Percentiles rank a stretch among this genome's conserved stretches.
Evolutionary conservation across 345 rosid species (phyloP).

Genomic region (Cardamine occulta): DNA sequence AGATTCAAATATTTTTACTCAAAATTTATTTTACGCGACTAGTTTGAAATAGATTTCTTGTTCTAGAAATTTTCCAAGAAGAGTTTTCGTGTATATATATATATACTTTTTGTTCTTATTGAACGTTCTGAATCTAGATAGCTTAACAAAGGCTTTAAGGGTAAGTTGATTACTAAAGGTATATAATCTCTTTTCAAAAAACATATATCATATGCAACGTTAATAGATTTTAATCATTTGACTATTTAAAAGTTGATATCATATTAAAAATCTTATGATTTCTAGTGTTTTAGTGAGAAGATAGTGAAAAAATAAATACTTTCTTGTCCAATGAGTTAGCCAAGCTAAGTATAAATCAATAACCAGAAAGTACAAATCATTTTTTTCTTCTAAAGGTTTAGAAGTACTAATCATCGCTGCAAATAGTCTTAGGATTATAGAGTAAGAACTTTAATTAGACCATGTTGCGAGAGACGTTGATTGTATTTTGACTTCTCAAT

Average conservation of each 20-base stretch:
- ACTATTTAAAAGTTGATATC: background rate
- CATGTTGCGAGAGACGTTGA: too few relatives aligned
- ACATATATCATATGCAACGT: background rate
- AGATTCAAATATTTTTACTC: too few relatives aligned
- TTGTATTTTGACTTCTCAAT: background rate
- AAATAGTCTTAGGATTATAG: background rate
- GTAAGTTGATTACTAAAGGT: background rate
- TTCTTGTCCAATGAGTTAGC: background rate
- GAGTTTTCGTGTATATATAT: background rate
- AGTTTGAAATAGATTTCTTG: background rate
- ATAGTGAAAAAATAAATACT: background rate
- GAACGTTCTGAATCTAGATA: background rate
- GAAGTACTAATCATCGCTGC: too few relatives aligned
- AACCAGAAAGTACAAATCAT: background rate
- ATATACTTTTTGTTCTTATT: background rate
- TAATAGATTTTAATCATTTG: background rate
- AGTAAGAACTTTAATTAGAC: too few relatives aligned
- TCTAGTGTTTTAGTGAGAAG: background rate
- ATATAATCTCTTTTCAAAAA: background rate
- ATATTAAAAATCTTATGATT: background rate
- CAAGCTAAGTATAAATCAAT: background rate
- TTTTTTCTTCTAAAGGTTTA: background rate
- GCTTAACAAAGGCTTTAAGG: constrained; percentile 2
- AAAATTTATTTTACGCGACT: background rate
- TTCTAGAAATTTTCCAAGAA: background rate